Percentiles rank a stretch among this genome's conserved stretches.
phyloP scores from a whole-genome alignment of 495 filamentous ascomycete species.

The Talaromyces trachyspermus region DNA sequence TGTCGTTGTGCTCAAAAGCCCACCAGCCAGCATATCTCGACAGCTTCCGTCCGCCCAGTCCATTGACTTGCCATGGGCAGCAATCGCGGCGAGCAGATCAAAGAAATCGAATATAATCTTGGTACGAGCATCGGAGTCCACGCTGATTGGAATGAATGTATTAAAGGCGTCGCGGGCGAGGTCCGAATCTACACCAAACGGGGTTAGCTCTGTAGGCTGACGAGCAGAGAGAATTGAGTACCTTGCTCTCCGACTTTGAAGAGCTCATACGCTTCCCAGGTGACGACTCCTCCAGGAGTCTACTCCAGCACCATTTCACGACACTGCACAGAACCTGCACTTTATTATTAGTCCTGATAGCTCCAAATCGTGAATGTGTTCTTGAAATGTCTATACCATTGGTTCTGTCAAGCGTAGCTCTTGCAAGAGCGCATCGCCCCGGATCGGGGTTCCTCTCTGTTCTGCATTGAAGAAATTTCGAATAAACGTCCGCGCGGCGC shows the following conservation, averaged over 20 bases:
- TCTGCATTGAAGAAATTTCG: slow-evolving; percentile 78
- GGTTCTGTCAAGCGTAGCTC: slow-evolving; percentile 91
- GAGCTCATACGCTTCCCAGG: slow-evolving; percentile 94
- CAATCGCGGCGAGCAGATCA: slow-evolving; percentile 78
- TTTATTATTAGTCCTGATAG: neutral
- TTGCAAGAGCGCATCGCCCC: slow-evolving; percentile 65
- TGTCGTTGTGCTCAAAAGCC: slow-evolving; percentile 88
- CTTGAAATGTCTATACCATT: slow-evolving; percentile 72
- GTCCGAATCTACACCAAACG: slow-evolving; percentile 62
- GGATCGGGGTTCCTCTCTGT: slow-evolving; percentile 40
- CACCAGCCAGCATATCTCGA: slow-evolving; percentile 97
- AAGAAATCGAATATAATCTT: slow-evolving; percentile 96
- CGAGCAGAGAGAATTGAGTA: slow-evolving; percentile 26
- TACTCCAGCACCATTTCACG: slow-evolving; percentile 97
- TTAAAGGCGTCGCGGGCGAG: slow-evolving; percentile 89
- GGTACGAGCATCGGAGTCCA: slow-evolving; percentile 78
- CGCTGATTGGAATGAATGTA: slow-evolving; percentile 91
- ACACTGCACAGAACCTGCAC: slow-evolving; percentile 82
- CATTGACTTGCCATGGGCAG: slow-evolving; percentile 81
- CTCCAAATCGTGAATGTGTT: neutral
- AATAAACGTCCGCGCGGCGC: slow-evolving; percentile 83
- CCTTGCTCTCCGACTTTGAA: slow-evolving; percentile 93
- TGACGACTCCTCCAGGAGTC: slow-evolving; percentile 86
- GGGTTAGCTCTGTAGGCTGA: neutral
- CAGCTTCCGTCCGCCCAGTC: slow-evolving; percentile 85